Evolutionary conservation across 768 basidiomycete species (phyloP).

Genomic region (Hericium alpestre): DNA sequence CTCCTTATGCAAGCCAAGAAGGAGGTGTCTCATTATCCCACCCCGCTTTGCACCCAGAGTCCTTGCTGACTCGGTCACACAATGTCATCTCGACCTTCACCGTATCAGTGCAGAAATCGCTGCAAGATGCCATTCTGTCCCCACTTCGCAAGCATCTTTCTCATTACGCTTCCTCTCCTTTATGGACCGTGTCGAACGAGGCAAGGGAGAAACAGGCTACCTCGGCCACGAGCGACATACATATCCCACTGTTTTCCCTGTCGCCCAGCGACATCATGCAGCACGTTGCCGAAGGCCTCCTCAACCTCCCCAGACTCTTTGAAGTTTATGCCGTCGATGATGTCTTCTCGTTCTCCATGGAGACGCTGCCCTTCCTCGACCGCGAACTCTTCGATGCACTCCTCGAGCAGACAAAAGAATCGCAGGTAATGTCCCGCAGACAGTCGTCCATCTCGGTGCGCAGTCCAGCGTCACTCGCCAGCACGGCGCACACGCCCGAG

Average conservation of each 20-base stretch:
- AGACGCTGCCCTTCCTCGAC: slow-evolving; percentile 67
- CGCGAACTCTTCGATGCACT: slow-evolving; percentile 39
- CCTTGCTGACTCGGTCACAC: slow-evolving; percentile 43
- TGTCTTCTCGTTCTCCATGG: slow-evolving; percentile 78
- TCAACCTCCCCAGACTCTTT: slow-evolving; percentile 87
- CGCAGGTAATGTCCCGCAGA: slow-evolving; percentile 21
- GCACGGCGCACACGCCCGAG: slow-evolving; percentile 47
- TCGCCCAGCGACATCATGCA: slow-evolving; percentile 85
- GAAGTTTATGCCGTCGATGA: slow-evolving; percentile 93
- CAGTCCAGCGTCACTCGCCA: neutral
- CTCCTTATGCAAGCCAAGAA: neutral
- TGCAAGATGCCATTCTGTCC: slow-evolving; percentile 76
- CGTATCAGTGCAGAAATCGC: slow-evolving; percentile 58
- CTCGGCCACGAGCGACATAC: slow-evolving; percentile 36
- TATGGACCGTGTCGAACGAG: slow-evolving; percentile 53
- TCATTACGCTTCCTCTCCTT: slow-evolving; percentile 53
- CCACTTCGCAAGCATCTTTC: slow-evolving; percentile 69
- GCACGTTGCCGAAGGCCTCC: slow-evolving; percentile 83
- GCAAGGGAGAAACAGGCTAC: slow-evolving; percentile 32
- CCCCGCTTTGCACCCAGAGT: slow-evolving; percentile 15
- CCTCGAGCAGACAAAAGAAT: slow-evolving; percentile 26
- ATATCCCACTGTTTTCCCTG: slow-evolving; percentile 85
- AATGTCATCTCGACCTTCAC: slow-evolving; percentile 55
- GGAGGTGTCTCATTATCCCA: neutral
- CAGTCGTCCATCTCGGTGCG: slow-evolving; percentile 23